Evolutionary conservation across 768 basidiomycete species (phyloP).

Genomic region (Pulveroboletus sp.): DNA sequence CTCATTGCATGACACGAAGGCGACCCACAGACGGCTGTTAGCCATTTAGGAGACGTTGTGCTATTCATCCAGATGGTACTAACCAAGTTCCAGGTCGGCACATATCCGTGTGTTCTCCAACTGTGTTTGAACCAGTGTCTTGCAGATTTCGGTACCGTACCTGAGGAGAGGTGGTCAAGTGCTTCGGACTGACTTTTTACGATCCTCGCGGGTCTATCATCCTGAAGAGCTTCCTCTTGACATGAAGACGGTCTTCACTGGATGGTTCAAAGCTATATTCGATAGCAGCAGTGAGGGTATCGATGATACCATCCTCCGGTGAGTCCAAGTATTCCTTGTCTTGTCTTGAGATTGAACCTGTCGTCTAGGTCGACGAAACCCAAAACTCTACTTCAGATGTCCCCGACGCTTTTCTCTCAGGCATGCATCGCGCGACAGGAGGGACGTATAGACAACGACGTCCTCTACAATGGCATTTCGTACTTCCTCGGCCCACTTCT

Average conservation of each 20-base stretch:
- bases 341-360: neutral
- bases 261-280: conserved; percentile 77
- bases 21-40: conserved; percentile 79
- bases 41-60: conserved; percentile 74
- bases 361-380: conserved; percentile 63
- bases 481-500: conserved; percentile 72
- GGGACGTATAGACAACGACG: conserved; percentile 61
- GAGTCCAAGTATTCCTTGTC: conserved; percentile 4
- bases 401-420: conserved; percentile 59
- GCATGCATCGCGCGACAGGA: conserved; percentile 48
- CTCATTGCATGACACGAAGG: conserved; percentile 37
- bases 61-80: conserved; percentile 65
- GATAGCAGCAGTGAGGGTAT: conserved; percentile 76
- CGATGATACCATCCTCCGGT: conserved; percentile 73
- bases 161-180: conserved; percentile 45
- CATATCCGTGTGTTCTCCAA: neutral
- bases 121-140: neutral
- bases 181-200: conserved; percentile 48
- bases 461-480: conserved; percentile 67
- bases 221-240: conserved; percentile 39
- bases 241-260: conserved; percentile 41
- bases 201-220: conserved; percentile 41
- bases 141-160: conserved; percentile 46
- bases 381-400: conserved; percentile 59
- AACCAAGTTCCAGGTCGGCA: conserved; percentile 57